These are phyloP conservation scores for Atkinsonella hypoxylon DNA, from an alignment of 2,329 filamentous ascomycete genomes.

Conservation along the genomic window DNA sequence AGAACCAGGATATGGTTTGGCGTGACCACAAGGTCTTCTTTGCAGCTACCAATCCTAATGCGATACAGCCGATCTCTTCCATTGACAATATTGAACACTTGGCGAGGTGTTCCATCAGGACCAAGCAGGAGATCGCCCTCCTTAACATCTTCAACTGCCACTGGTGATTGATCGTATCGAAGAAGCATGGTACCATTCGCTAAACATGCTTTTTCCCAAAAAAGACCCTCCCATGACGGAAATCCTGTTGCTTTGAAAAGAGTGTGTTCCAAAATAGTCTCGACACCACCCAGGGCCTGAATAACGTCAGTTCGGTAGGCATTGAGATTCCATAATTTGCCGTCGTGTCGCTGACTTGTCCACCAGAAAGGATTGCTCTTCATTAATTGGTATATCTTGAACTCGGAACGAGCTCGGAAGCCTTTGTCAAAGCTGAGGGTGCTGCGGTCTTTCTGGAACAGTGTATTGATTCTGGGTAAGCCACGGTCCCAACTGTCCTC, in stretches of 20 bases:
- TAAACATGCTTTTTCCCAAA: conserved; percentile 60
- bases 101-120: conserved; percentile 33
- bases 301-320: conserved; percentile 95
- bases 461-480: conserved; percentile 91
- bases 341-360: conserved; percentile 94
- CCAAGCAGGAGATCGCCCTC: conserved; percentile 37
- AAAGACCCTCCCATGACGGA: conserved; percentile 91
- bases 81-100: conserved; percentile 36
- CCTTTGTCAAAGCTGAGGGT: conserved; percentile 98
- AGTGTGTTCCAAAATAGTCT: conserved; percentile 94
- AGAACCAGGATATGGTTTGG: conserved; percentile 36
- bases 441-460: conserved; percentile 97
- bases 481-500: conserved; percentile 98
- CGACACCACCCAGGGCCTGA: conserved; percentile 88
- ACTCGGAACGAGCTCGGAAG: conserved; percentile 88
- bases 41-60: conserved; percentile 27
- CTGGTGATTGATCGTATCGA: conserved; percentile 29
- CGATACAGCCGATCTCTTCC: conserved; percentile 36
- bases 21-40: conserved; percentile 37
- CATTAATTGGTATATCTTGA: conserved; percentile 98
- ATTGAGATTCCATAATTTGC: conserved; percentile 95
- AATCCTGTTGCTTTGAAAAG: conserved; percentile 96
- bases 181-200: conserved; percentile 27
- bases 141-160: conserved; percentile 35
- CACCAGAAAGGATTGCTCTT: conserved; percentile 99